These are phyloP conservation scores for Penicillium sp. DNA, from an alignment of 2,329 filamentous ascomycete genomes.

Conservation along the genomic window DNA sequence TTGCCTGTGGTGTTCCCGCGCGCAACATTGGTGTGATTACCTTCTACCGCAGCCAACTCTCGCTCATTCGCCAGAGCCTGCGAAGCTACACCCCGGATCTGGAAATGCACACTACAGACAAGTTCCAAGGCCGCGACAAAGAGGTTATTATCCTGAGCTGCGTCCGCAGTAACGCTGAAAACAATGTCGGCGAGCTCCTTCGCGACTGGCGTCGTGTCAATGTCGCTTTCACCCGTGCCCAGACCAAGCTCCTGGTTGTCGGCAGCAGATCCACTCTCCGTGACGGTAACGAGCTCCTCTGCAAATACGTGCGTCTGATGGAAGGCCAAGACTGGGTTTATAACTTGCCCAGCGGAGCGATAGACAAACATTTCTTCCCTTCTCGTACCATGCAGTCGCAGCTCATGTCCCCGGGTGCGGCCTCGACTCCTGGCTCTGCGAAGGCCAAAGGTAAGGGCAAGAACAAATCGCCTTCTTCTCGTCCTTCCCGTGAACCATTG, in stretches of 20 bases:
- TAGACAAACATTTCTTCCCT: slow-evolving; percentile 67
- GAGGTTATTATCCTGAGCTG: slow-evolving; percentile 84
- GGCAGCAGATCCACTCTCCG: slow-evolving; percentile 77
- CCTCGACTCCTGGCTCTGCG: neutral
- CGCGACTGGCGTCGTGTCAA: slow-evolving; percentile 93
- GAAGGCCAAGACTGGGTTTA: slow-evolving; percentile 76
- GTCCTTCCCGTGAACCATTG: slow-evolving; percentile 22
- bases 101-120: slow-evolving; percentile 95
- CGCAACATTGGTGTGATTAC: slow-evolving; percentile 90
- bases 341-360: slow-evolving; percentile 62
- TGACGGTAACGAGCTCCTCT: slow-evolving; percentile 68
- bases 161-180: slow-evolving; percentile 79
- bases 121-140: slow-evolving; percentile 95
- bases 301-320: slow-evolving; percentile 72
- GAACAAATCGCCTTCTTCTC: slow-evolving; percentile 15
- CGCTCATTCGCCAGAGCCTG: slow-evolving; percentile 72
- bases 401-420: slow-evolving; percentile 17
- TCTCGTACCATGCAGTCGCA: slow-evolving; percentile 29
- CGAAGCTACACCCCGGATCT: slow-evolving; percentile 59
- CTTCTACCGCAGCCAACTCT: slow-evolving; percentile 90
- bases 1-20: slow-evolving; percentile 70
- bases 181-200: slow-evolving; percentile 83
- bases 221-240: slow-evolving; percentile 89
- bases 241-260: slow-evolving; percentile 85
- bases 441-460: neutral